Evolutionary conservation across 345 rosid genomes (phyloP).

Genomic region (Eucalyptus cloeziana): DNA sequence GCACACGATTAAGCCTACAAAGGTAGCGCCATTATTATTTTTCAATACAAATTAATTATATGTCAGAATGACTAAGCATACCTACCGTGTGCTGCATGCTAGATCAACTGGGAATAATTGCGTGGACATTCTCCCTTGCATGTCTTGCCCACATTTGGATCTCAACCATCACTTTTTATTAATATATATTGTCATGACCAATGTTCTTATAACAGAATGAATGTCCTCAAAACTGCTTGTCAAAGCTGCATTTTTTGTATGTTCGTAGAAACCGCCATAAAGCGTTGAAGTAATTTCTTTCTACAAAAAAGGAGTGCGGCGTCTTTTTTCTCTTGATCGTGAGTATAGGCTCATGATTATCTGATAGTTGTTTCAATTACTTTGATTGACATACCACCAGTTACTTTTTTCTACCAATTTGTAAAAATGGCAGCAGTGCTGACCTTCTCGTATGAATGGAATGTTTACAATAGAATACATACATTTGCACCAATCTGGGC

Average conservation of each 20-base stretch:
- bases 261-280: background rate
- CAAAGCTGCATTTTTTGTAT: background rate
- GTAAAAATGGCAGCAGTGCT: too few relatives aligned
- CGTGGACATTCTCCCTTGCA: background rate
- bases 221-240: background rate
- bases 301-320: background rate
- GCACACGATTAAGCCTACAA: background rate
- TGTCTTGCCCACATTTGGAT: background rate
- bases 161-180: background rate
- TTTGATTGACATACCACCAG: background rate
- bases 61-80: background rate
- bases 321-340: background rate
- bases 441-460: too few relatives aligned
- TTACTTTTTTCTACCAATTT: background rate
- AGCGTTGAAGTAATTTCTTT: background rate
- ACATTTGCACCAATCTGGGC: too few relatives aligned
- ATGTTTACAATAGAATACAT: too few relatives aligned
- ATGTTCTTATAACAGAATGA: background rate
- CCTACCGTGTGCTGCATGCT: background rate
- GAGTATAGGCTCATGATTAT: background rate
- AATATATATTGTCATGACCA: background rate
- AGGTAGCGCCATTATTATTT: background rate
- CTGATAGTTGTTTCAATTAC: background rate
- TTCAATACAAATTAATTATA: background rate
- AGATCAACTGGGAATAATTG: background rate